Evolutionary conservation across 73 alveolate genomes (phyloP).

Genomic region (Uronychia setigera): DNA sequence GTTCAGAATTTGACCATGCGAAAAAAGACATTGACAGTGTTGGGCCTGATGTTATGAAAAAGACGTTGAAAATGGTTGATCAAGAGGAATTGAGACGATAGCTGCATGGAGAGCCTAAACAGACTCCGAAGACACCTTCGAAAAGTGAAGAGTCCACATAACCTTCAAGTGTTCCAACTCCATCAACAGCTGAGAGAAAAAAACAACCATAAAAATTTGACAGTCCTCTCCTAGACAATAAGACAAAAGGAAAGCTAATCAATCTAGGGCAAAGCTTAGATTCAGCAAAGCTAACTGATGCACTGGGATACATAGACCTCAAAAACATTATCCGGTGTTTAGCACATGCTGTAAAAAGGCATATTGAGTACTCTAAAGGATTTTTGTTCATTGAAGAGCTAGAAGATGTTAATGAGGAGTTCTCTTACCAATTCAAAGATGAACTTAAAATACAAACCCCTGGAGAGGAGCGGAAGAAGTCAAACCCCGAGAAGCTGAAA

Average conservation of each 20-base stretch:
- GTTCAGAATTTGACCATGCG: not conserved
- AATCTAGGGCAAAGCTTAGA: constrained; percentile 57
- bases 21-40: not conserved
- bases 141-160: not conserved
- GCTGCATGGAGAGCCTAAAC: not conserved
- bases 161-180: not conserved
- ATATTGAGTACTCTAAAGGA: constrained; percentile 59
- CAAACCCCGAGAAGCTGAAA: constrained; percentile 10
- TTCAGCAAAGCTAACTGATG: constrained; percentile 57
- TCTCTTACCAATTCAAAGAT: constrained; percentile 43
- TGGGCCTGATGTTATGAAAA: not conserved
- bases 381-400: constrained; percentile 45
- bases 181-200: not conserved
- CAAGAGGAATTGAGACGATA: not conserved
- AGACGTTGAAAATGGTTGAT: not conserved
- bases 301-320: constrained; percentile 57
- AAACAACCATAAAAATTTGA: not conserved
- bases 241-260: constrained; percentile 40
- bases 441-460: constrained; percentile 37
- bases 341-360: constrained; percentile 59
- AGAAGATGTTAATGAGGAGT: constrained; percentile 26
- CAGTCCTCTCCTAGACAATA: constrained; percentile 29
- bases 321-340: constrained; percentile 49
- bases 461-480: constrained; percentile 31
- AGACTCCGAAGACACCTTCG: not conserved